Evolutionary conservation across 2,329 filamentous ascomycete genomes (phyloP), one percentile per base, ranked within the genome.

Genomic region (Cordyceps tenuipes): DNA sequence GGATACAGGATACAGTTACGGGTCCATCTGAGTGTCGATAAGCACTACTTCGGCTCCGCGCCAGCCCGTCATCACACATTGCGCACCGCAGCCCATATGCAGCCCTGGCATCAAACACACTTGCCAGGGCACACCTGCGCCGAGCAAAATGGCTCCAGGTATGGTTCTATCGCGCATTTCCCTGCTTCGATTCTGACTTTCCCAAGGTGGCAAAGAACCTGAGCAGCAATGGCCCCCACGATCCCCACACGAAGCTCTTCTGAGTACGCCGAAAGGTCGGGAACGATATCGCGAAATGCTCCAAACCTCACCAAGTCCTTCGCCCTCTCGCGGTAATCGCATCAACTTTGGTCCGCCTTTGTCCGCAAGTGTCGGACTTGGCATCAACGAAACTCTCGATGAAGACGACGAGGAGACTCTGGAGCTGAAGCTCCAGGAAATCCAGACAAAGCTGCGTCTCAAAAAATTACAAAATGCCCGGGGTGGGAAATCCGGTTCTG

Each of bases 391-490:
- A 3, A 76, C 76, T 5, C 80, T 85, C 10, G 84, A 87, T 7
- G 92, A 97, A 72, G 92, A 95, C 8, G 92, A 96, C 66, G 93
- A 97, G 72, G 92, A 97, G 76, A 95, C 86, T 1, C 75, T 97
- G 39, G 85, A 95, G 69, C 76, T 99, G 63, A 87, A 96, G 70
- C 77, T 97, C 5, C 86, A 92, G 64, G 91, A 90, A 59, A 96
- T 99, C 61, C 87, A 97, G 72, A 91, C 92, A 7, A 87, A 88
- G 62, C 75, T 97, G 57, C 94, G 88, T 72, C 74, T 97, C 64
- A 97, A 97, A 73, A 91, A 88, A 68, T 76, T 97, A 15, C 89
- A 94, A 71, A 87, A 86, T 69, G 73, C 72, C 53, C 72, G 66
- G 57, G 65, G 61, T 31, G 65, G 61, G 31, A 67, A 62, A 55